Evolutionary conservation across 1,139 yeast species (phyloP).

Genomic region (Geotrichum siamense): DNA sequence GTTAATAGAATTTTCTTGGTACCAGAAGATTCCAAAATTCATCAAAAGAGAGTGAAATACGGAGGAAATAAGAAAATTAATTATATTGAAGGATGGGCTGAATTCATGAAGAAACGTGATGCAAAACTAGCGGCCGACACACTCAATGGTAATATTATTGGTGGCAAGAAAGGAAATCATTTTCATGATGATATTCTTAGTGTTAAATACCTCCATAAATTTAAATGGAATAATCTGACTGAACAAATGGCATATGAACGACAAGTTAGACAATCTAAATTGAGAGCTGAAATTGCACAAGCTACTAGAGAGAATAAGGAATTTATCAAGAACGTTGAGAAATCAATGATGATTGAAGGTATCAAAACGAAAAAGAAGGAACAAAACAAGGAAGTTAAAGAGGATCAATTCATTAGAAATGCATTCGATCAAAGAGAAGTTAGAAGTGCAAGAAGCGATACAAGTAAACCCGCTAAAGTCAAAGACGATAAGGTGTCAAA

Average conservation of each 20-base stretch:
- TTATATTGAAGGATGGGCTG: conserved; percentile 97
- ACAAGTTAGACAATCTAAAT: conserved; percentile 78
- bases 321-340: conserved; percentile 77
- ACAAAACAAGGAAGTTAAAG: conserved; percentile 38
- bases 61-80: conserved; percentile 93
- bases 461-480: conserved; percentile 16
- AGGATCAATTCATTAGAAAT: conserved; percentile 37
- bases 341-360: conserved; percentile 68
- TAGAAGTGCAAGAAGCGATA: conserved; percentile 23
- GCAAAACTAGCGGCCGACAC: conserved; percentile 87
- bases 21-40: conserved; percentile 67
- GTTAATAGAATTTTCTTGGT: conserved; percentile 78
- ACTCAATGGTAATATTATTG: conserved; percentile 78
- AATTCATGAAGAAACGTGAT: conserved; percentile 70
- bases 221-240: conserved; percentile 92
- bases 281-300: conserved; percentile 81
- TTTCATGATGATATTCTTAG: conserved; percentile 92
- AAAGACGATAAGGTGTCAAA: conserved; percentile 18
- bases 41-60: conserved; percentile 63
- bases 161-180: conserved; percentile 89
- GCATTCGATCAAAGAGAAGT: conserved; percentile 30
- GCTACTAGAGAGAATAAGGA: conserved; percentile 81
- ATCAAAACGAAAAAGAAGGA: conserved; percentile 48
- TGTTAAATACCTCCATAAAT: conserved; percentile 79
- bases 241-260: conserved; percentile 90